A percentile compares a stretch with the other conserved stretches of the same genome.
phyloP scores from a whole-genome alignment of 306 rosid species.

The Ormosia emarginata region DNA sequence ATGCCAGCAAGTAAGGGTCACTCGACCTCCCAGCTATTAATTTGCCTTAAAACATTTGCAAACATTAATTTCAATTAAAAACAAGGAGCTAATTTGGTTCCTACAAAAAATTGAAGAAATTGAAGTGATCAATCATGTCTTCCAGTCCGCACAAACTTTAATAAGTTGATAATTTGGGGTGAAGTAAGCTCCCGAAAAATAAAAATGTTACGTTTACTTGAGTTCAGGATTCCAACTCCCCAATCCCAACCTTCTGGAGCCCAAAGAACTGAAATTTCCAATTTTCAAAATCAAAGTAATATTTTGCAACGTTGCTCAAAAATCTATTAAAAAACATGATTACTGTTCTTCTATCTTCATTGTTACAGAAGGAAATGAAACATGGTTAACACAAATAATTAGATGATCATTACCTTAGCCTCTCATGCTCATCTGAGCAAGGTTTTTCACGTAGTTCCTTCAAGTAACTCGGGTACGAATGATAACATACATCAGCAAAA shows the following conservation, averaged over 20 bases:
- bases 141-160: background rate
- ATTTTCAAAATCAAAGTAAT: background rate
- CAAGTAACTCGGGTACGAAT: conserved; percentile 69
- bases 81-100: background rate
- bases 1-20: background rate
- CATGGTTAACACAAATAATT: background rate
- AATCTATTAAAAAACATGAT: background rate
- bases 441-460: conserved; percentile 70
- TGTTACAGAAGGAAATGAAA: background rate
- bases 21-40: background rate
- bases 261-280: background rate
- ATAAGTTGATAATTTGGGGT: background rate
- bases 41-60: background rate
- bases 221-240: no score
- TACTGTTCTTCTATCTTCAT: background rate
- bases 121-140: background rate
- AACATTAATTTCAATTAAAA: background rate
- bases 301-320: background rate
- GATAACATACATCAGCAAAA: conserved; percentile 75
- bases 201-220: background rate
- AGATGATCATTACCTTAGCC: conserved; percentile 47
- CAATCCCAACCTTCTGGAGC: no score
- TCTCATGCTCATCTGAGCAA: conserved; percentile 44
- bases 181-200: background rate
- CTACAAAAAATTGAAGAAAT: no score